Percentiles rank a stretch among this genome's conserved stretches.
Conservation (phyloP, 179 eudicot genomes). For the Dionaea muscipula region DNA sequence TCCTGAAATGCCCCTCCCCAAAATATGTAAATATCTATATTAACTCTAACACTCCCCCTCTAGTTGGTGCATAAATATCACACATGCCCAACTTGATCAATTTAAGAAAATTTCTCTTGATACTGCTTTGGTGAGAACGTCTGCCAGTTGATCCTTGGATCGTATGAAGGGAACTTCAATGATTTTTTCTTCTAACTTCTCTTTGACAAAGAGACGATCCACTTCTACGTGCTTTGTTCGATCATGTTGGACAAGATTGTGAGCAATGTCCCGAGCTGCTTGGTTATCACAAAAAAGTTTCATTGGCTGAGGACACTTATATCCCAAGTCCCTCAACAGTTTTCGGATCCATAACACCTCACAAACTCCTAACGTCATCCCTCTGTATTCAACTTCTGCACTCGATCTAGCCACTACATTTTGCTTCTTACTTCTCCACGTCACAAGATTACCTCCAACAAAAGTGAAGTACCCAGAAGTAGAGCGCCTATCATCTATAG, state of each 20-base stretch:
- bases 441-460: not conserved
- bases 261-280: conserved; percentile 5
- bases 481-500: not conserved
- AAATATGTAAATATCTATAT: too few relatives aligned
- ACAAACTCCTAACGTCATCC: not conserved
- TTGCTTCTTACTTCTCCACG: conserved; percentile 1
- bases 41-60: too few relatives aligned
- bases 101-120: not conserved
- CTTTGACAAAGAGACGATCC: not conserved
- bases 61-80: conserved; percentile 4
- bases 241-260: not conserved
- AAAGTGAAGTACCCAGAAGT: not conserved
- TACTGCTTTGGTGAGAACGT: not conserved
- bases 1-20: too few relatives aligned
- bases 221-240: not conserved
- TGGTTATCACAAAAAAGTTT: not conserved
- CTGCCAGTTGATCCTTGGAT: conserved; percentile 1
- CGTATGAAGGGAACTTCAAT: not conserved
- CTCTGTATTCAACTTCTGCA: conserved; percentile 1
- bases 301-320: not conserved
- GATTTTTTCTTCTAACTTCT: not conserved
- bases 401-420: not conserved
- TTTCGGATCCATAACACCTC: not conserved
- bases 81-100: conserved; percentile 1
- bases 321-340: not conserved